Evolutionary conservation across 2,329 filamentous ascomycete genomes (phyloP).

Genomic region (Alternaria incomplexa): DNA sequence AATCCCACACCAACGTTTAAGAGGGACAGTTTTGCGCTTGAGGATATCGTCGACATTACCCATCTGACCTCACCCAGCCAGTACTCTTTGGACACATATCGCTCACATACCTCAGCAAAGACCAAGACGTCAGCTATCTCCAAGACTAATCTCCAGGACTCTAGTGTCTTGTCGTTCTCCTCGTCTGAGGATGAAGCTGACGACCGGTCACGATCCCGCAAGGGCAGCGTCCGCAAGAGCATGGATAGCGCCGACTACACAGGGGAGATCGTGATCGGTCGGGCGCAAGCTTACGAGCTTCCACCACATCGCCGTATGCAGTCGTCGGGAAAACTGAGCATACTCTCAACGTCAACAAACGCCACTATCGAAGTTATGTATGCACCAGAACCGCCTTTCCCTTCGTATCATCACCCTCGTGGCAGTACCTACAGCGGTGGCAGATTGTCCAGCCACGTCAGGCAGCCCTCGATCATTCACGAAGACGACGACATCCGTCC

Average conservation of each 20-base stretch:
- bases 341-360: conserved; percentile 42
- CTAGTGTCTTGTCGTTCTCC: conserved; percentile 49
- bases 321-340: conserved; percentile 42
- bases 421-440: conserved; percentile 27
- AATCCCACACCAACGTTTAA: conserved; percentile 18
- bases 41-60: conserved; percentile 28
- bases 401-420: conserved; percentile 23
- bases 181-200: conserved; percentile 49
- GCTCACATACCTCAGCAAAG: conserved; percentile 33
- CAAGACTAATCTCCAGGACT: conserved; percentile 44
- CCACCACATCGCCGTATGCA: conserved; percentile 31
- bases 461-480: conserved; percentile 48
- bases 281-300: conserved; percentile 47
- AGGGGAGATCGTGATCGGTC: conserved; percentile 45
- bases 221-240: conserved; percentile 39
- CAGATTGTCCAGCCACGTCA: conserved; percentile 37
- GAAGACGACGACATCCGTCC: conserved; percentile 43
- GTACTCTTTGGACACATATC: conserved; percentile 34
- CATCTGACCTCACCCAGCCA: conserved; percentile 39
- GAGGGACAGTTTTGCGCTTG: conserved; percentile 28
- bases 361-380: conserved; percentile 51
- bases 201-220: conserved; percentile 12
- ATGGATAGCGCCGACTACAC: conserved; percentile 42
- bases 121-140: conserved; percentile 44
- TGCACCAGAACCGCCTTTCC: conserved; percentile 36